Evolutionary conservation across 2,329 filamentous ascomycete species (phyloP), one percentile per base, ranked within the genome.

Genomic region (Pezicula rhizophila): DNA sequence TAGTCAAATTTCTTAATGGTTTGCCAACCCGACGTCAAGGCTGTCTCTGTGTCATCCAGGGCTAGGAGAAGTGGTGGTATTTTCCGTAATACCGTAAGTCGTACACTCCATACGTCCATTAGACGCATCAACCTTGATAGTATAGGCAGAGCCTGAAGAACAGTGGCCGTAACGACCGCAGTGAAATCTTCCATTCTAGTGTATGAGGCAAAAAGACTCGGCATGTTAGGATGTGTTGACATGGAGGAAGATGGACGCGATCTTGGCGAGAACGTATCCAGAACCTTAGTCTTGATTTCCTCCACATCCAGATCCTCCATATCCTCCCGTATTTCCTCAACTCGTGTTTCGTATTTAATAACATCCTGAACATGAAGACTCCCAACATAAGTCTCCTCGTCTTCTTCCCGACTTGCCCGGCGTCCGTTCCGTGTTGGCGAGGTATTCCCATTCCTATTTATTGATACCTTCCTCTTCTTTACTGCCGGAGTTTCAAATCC

Each of bases 91-190:
- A 96, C 84, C 1, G 79, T 70, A 12, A 97, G 70, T 17, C 93
- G 84, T 37, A 87, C 76, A 23, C 77, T 82, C 93, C 93, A 99
- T 2, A 77, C 77, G 48, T 82, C 79, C 44, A 97, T 72, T n/a
- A 95, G 68, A 8, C 78, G 77, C 47, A 81, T 82, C 18, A 99
- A 69, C 47, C 78, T 83, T 8, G 89, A 85, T 38, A 96, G 70
- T 51, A 87, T 84, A 1, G 93, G 93, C 17, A 99, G 75, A 3
- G 89, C 82, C 62, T 93, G 88, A n/a, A 99, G 70, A 15, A 96
- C 87, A 31, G 92, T 95, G 25, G 91, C 88, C 1, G 93, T 96
- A 49, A 97, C 79, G 42, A 97, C 78, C 20, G 92, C 89, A 8
- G 89, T 91, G 60, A 96, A 82, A 66, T 97, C 93, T 59, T 93